phyloP scores from a whole-genome alignment of 495 filamentous ascomycete species.

The Jackrogersella multiformis region DNA sequence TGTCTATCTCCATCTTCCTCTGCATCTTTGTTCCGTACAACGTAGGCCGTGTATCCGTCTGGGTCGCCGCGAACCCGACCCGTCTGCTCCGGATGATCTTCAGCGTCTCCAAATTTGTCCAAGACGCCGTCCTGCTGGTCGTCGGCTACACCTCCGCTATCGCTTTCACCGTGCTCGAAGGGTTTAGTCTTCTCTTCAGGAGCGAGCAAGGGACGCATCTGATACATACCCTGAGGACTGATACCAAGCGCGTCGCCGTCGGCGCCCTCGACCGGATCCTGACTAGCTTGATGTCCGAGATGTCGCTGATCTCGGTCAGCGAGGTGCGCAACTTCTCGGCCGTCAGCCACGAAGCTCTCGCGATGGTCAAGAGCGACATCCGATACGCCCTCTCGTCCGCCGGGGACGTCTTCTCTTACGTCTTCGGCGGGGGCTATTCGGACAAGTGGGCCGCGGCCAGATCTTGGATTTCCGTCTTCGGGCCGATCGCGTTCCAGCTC shows the following conservation, averaged over 20 bases:
- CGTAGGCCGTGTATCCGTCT: constrained; percentile 82
- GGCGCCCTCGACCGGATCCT: constrained; percentile 51
- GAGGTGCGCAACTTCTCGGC: constrained; percentile 61
- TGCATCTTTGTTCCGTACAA: constrained; percentile 94
- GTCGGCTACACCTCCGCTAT: constrained; percentile 47
- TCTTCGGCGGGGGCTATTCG: constrained; percentile 48
- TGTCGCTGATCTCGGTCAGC: constrained; percentile 48
- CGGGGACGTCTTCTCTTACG: constrained; percentile 38
- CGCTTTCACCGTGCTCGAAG: constrained; percentile 38
- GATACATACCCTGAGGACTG: constrained; percentile 26
- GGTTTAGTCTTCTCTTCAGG: constrained; percentile 29
- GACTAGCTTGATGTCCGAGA: constrained; percentile 50
- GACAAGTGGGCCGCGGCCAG: constrained; percentile 32
- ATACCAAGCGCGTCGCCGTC: constrained; percentile 34
- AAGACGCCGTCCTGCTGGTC: constrained; percentile 56
- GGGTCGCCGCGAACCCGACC: constrained; percentile 80
- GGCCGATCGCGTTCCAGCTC: constrained; percentile 2
- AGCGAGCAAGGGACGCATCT: constrained; percentile 32
- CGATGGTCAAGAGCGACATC: constrained; percentile 50
- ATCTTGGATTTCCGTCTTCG: background rate
- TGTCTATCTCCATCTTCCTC: constrained; percentile 82
- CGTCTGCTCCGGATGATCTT: constrained; percentile 76
- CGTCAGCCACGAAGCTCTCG: constrained; percentile 57
- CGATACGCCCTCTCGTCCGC: constrained; percentile 36
- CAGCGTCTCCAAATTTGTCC: constrained; percentile 72